Evolutionary conservation across 495 filamentous ascomycete genomes (phyloP).

Genomic region (Aspergillus homomorphus): DNA sequence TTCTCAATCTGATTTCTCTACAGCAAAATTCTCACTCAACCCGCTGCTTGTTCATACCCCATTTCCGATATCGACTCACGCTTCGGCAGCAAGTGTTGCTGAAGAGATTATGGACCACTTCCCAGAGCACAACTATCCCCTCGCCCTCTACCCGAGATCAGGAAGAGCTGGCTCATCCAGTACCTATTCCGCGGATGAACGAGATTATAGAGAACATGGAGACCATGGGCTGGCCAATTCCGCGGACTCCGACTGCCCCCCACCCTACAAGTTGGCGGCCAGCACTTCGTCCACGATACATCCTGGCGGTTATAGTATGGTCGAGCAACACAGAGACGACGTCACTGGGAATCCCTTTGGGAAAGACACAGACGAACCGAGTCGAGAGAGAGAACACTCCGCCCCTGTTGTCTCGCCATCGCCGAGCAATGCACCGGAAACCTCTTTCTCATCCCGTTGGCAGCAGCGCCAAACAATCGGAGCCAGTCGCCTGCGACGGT

Average conservation of each 20-base stretch:
- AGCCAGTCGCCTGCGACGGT: constrained; percentile 65
- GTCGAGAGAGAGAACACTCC: too few relatives aligned
- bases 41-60: not conserved
- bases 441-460: constrained; percentile 51
- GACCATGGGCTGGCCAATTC: not conserved
- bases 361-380: too few relatives aligned
- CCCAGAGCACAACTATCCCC: not conserved
- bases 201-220: not conserved
- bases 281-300: not conserved
- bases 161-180: not conserved
- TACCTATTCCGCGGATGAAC: not conserved
- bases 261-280: not conserved
- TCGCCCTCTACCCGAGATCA: not conserved
- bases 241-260: not conserved
- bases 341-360: not conserved
- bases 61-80: not conserved
- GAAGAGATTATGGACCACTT: not conserved
- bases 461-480: constrained; percentile 64
- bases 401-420: too few relatives aligned
- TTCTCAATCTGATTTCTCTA: not conserved
- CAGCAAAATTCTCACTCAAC: too few relatives aligned
- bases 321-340: not conserved
- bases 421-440: not conserved
- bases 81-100: not conserved
- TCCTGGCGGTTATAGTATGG: not conserved